Evolutionary conservation across 192 early-diverging fungal genomes (phyloP), one percentile per base, ranked within the genome.

Genomic region (Podila horticola): DNA sequence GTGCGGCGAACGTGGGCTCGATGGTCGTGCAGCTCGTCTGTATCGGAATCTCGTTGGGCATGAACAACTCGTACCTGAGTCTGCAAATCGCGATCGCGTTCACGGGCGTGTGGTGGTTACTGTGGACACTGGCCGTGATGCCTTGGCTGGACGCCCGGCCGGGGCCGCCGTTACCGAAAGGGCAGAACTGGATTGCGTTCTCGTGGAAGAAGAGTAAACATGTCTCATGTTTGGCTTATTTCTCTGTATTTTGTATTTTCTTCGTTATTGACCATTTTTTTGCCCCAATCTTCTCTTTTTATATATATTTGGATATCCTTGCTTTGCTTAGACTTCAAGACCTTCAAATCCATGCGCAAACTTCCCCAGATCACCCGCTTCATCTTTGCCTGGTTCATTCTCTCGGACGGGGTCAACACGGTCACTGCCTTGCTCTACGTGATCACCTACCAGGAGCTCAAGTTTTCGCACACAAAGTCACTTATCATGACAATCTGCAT

Each of bases 301-400:
- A 34, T 34, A 7, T 3, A 7, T 5, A 7, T 34, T 3, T 34
- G 34, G 34, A 10, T 36, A 36, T 10, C 34, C 6, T 41, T 17
- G 41, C 15, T 45, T 13, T 2, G 15, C 38, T 45, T 60, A 84
- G 86, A 87, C 20, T 77, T 63, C 52, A 65, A 68, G 45, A 86
- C 84, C 5, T 49, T 89, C 22, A 69, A 67, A 41, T 82, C 82
- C 12, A 86, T 83, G 38, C 64, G 79, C 20, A 41, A 88, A 51
- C 75, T 92, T 3, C 61, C 83, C 5, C 74, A 88, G 1, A 72
- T 87, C n/a, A 90, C 88, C 28, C 62, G 66, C 28, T 91, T 92
- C 75, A 81, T 93, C 34, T 28, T 90, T 33, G 87, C 86, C n/a
- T 93, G 89, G 89, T 93, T 91, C 65, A 82, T 92, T 28, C 89